Percentiles rank a stretch among this genome's conserved stretches.
phyloP scores from a whole-genome alignment of 2,329 filamentous ascomycete species.

The Scedosporium apiospermum region DNA sequence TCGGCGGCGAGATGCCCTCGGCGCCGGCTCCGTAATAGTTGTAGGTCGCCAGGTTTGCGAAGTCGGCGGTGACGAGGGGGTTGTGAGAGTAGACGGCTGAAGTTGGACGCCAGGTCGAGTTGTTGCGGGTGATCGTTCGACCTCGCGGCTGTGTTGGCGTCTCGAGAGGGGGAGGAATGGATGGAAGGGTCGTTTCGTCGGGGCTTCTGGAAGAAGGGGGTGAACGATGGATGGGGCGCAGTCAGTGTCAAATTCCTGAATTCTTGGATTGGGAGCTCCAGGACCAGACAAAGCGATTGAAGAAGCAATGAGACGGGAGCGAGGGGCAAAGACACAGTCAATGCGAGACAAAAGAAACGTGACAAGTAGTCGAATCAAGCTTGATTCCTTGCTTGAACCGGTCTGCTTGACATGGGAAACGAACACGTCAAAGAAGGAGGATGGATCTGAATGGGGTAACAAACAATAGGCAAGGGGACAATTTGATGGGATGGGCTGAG shows the following conservation, averaged over 20 bases:
- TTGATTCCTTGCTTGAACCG: background rate
- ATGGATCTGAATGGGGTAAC: background rate
- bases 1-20: conserved; percentile 44
- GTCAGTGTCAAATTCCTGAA: background rate
- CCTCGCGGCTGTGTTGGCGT: background rate
- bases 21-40: conserved; percentile 4
- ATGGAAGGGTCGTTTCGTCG: background rate
- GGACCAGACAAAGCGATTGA: too few relatives aligned
- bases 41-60: conserved; percentile 12
- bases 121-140: background rate
- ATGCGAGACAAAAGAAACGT: background rate
- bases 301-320: too few relatives aligned
- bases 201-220: background rate
- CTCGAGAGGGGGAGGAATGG: background rate
- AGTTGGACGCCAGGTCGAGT: conserved; percentile 9
- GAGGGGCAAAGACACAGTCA: background rate
- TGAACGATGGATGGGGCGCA: background rate
- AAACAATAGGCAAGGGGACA: background rate
- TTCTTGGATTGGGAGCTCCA: too few relatives aligned
- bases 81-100: conserved; percentile 8
- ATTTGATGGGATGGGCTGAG: background rate
- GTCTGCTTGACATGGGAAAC: background rate
- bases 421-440: background rate
- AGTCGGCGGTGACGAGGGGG: conserved; percentile 9
- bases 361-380: background rate